phyloP scores from a whole-genome alignment of 73 alveolate species.

The Paramecium sonneborni region DNA sequence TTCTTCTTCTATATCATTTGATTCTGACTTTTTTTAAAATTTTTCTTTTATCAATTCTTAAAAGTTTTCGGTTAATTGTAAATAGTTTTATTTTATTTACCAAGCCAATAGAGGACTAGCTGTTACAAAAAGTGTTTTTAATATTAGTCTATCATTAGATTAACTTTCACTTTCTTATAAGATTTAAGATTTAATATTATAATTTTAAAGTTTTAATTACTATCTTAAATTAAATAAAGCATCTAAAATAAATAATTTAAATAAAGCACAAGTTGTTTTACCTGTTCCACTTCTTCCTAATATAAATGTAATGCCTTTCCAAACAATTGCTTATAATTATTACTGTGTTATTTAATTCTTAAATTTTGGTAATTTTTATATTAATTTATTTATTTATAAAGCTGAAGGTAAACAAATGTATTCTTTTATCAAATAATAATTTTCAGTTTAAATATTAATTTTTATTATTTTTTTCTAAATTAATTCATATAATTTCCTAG shows the following conservation, averaged over 20 bases:
- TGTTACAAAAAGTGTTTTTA: slow-evolving; percentile 77
- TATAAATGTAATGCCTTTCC: slow-evolving; percentile 72
- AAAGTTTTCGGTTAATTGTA: slow-evolving; percentile 63
- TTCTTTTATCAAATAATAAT: slow-evolving; percentile 17
- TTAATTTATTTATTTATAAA: slow-evolving; percentile 4
- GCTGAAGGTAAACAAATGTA: slow-evolving; percentile 60
- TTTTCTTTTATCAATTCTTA: slow-evolving; percentile 65
- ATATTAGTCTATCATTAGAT: slow-evolving; percentile 57
- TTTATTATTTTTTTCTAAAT: background rate
- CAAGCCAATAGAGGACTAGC: slow-evolving; percentile 89
- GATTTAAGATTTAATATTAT: background rate
- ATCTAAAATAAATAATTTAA: slow-evolving; percentile 80
- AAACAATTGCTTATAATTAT: slow-evolving; percentile 71
- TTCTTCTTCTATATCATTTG: background rate
- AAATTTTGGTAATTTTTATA: slow-evolving; percentile 68
- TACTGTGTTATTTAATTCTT: slow-evolving; percentile 66
- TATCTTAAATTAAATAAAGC: slow-evolving; percentile 66
- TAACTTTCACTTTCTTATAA: slow-evolving; percentile 23
- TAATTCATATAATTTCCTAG: background rate
- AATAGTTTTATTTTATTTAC: slow-evolving; percentile 82
- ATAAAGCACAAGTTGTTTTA: slow-evolving; percentile 83
- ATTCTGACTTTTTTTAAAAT: background rate
- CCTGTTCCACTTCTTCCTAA: slow-evolving; percentile 95
- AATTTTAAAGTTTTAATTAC: background rate
- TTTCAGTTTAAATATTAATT: background rate